A percentile compares a stretch with the other conserved stretches of the same genome.
Conservation (phyloP, 2,329 filamentous ascomycete species). For the Polytolypa hystricis region DNA sequence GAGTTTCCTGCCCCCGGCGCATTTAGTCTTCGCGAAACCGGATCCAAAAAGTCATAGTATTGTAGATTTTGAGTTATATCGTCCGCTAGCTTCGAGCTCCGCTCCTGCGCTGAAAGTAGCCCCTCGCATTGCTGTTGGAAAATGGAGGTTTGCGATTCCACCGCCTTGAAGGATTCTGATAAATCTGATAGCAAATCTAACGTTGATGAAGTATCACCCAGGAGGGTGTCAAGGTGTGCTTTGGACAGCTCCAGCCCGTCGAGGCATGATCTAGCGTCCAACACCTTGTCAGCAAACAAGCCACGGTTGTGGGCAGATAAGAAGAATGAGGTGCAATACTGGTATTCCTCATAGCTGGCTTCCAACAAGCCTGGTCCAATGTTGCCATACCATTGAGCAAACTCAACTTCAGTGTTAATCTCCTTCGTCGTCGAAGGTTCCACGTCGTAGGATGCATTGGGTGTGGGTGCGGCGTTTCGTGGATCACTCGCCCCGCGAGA, state of each 20-base stretch:
- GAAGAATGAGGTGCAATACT: slow-evolving; percentile 41
- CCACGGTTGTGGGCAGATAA: slow-evolving; percentile 3
- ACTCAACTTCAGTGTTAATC: slow-evolving; percentile 48
- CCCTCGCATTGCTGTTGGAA: slow-evolving; percentile 90
- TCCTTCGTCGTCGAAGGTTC: slow-evolving; percentile 19
- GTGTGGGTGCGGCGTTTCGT: background rate
- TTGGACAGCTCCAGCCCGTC: slow-evolving; percentile 74
- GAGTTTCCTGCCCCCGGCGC: slow-evolving; percentile 79
- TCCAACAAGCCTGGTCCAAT: slow-evolving; percentile 60
- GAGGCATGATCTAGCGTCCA: slow-evolving; percentile 52
- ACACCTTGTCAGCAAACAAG: background rate
- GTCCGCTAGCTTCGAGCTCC: slow-evolving; percentile 67
- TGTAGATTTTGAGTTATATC: slow-evolving; percentile 82
- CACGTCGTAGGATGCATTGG: background rate
- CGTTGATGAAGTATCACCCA: slow-evolving; percentile 65
- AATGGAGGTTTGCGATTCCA: slow-evolving; percentile 82
- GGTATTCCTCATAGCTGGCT: slow-evolving; percentile 74
- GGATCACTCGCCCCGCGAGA: no score
- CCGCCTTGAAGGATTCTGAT: slow-evolving; percentile 74
- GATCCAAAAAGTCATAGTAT: slow-evolving; percentile 90
- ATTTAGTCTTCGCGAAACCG: slow-evolving; percentile 79
- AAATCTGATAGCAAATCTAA: slow-evolving; percentile 66
- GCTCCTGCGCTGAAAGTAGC: slow-evolving; percentile 68
- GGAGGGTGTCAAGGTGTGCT: slow-evolving; percentile 66
- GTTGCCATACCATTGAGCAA: slow-evolving; percentile 47